A percentile compares a stretch with the other conserved stretches of the same genome.
Conservation (phyloP, 192 early-diverging fungal genomes). For the Phlyctochytrium planicorne region DNA sequence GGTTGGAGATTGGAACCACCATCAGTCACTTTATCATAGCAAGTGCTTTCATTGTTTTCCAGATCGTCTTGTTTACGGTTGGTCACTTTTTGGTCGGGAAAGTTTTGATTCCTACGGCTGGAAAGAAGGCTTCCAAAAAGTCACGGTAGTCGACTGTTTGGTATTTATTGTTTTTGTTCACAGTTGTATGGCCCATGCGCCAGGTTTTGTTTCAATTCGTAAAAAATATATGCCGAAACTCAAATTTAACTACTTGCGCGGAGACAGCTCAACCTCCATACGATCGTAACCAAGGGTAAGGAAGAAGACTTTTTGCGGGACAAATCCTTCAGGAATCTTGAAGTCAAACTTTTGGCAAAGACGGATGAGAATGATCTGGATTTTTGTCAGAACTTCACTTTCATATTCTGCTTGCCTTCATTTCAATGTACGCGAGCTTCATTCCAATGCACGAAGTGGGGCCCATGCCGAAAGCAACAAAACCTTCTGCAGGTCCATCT, state of each 20-base stretch:
- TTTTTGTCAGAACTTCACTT: no score
- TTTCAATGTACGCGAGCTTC: neutral
- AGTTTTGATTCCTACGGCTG: constrained; percentile 37
- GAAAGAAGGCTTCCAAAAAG: neutral
- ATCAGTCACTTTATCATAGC: constrained; percentile 96
- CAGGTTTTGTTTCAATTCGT: no score
- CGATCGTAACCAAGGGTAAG: neutral
- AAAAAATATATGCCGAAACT: no score
- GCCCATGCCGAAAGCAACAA: no score
- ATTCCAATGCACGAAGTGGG: neutral
- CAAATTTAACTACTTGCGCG: no score
- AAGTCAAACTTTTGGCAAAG: neutral
- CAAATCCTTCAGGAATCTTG: neutral
- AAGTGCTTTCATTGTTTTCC: constrained; percentile 88
- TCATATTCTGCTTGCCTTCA: neutral
- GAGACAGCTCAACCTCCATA: neutral
- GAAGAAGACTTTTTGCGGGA: neutral
- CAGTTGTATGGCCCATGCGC: no score
- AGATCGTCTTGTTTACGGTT: constrained; percentile 80
- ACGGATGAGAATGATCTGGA: neutral
- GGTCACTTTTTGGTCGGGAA: constrained; percentile 60
- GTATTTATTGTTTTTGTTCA: no score
- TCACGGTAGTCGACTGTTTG: no score
- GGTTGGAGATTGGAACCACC: constrained; percentile 96
- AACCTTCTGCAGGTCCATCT: neutral